Evolutionary conservation across 2,329 filamentous ascomycete species (phyloP).

Genomic region (Achaetomium macrosporum): DNA sequence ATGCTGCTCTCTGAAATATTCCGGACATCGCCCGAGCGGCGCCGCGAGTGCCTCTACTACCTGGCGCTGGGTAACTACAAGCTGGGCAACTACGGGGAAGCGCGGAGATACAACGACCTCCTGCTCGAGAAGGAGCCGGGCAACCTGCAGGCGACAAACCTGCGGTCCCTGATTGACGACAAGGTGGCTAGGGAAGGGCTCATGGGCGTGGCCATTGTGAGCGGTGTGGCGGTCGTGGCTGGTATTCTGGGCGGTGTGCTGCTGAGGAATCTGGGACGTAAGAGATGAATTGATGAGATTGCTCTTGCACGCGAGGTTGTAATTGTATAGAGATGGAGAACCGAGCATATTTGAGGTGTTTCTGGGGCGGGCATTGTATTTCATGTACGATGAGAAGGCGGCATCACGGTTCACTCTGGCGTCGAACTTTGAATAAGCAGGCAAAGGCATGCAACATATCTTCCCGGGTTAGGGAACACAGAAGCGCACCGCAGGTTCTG

Average conservation of each 20-base stretch:
- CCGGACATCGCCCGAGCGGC: slow-evolving; percentile 82
- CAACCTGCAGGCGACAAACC: slow-evolving; percentile 83
- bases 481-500: background rate
- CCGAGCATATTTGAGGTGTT: slow-evolving; percentile 2
- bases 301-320: background rate
- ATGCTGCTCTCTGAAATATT: slow-evolving; percentile 95
- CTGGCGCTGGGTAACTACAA: slow-evolving; percentile 97
- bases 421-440: background rate
- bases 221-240: slow-evolving; percentile 84
- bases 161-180: slow-evolving; percentile 86
- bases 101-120: slow-evolving; percentile 88
- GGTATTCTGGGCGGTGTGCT: slow-evolving; percentile 88
- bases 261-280: slow-evolving; percentile 67
- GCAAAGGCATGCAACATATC: background rate
- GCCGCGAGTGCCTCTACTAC: slow-evolving; percentile 97
- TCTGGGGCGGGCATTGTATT: background rate
- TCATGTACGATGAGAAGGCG: background rate
- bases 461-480: background rate
- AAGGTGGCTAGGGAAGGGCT: slow-evolving; percentile 93
- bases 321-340: background rate
- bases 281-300: slow-evolving; percentile 35
- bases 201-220: slow-evolving; percentile 90
- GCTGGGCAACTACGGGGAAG: slow-evolving; percentile 94
- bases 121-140: slow-evolving; percentile 84
- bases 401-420: slow-evolving; percentile 2